Percentiles rank a stretch among this genome's conserved stretches.
Conservation (phyloP, 139 green algal genomes). For the Yamagishiella unicocca region DNA sequence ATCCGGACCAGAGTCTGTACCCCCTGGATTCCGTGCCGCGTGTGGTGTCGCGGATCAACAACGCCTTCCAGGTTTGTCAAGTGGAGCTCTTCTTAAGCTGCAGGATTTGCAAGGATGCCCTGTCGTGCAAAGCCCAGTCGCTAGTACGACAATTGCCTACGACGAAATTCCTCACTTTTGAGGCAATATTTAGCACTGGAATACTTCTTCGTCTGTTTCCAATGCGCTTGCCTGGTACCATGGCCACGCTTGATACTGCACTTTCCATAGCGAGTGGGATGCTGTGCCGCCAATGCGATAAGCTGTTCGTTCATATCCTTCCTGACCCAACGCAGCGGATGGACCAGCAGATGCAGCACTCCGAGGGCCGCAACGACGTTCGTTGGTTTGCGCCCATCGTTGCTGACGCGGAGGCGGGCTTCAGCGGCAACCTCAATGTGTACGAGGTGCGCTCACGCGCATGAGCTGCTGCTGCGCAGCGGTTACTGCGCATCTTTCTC, state of each 20-base stretch:
- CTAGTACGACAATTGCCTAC: too few relatives aligned
- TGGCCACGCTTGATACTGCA: too few relatives aligned
- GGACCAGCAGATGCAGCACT: conserved; percentile 84
- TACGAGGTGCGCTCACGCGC: conserved; percentile 85
- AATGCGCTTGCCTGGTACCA: conserved; percentile 79
- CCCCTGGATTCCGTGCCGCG: conserved; percentile 82
- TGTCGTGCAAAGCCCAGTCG: too few relatives aligned
- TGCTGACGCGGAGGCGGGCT: conserved; percentile 83
- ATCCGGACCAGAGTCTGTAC: conserved; percentile 90
- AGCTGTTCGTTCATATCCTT: too few relatives aligned
- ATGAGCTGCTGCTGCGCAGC: too few relatives aligned
- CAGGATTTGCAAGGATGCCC: too few relatives aligned
- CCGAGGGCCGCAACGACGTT: conserved; percentile 67
- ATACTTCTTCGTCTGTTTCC: not conserved
- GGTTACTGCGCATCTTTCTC: too few relatives aligned
- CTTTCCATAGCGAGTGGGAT: too few relatives aligned
- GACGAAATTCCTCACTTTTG: too few relatives aligned
- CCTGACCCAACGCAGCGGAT: conserved; percentile 60
- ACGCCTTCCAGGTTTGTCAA: conserved; percentile 60
- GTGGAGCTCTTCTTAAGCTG: too few relatives aligned
- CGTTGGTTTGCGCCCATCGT: conserved; percentile 90
- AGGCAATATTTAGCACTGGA: too few relatives aligned
- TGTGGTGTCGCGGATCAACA: conserved; percentile 85
- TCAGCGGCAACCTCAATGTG: conserved; percentile 89
- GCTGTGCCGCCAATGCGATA: too few relatives aligned